These are phyloP conservation scores for Colletotrichum tropicicola DNA, from an alignment of 2,329 filamentous ascomycete genomes.

Conservation along the genomic window DNA sequence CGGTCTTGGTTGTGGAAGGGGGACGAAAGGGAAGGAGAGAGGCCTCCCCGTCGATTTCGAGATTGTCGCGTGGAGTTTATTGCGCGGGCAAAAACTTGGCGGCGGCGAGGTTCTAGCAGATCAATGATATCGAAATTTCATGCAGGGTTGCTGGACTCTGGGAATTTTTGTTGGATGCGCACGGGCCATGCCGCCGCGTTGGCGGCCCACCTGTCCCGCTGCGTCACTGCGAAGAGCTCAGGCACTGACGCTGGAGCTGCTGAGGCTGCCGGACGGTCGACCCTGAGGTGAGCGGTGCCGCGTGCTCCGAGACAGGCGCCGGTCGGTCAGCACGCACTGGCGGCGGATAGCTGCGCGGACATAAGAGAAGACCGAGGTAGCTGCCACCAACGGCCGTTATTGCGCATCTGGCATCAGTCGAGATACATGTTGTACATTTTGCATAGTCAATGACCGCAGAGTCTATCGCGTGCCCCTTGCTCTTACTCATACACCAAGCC, in stretches of 20 bases:
- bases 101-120: constrained; percentile 25
- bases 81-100: constrained; percentile 26
- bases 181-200: constrained; percentile 9
- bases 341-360: not conserved
- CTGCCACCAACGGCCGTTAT: too few species aligned
- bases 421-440: not conserved
- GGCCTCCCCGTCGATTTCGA: constrained; percentile 16
- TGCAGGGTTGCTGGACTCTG: constrained; percentile 23
- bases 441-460: not conserved
- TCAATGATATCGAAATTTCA: constrained; percentile 27
- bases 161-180: constrained; percentile 27
- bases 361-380: not conserved
- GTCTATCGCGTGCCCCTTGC: not conserved
- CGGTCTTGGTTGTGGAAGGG: not conserved
- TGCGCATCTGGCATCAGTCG: not conserved
- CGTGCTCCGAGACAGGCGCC: not conserved
- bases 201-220: constrained; percentile 18
- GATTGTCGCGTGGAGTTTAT: constrained; percentile 16
- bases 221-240: constrained; percentile 19
- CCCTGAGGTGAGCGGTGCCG: not conserved
- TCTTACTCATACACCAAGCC: not conserved
- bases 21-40: not conserved
- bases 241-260: not conserved
- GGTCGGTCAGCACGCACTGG: not conserved
- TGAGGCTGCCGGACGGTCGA: not conserved